These are phyloP conservation scores for Calocera viscosa DNA, from an alignment of 768 basidiomycete genomes.

Conservation along the genomic window DNA sequence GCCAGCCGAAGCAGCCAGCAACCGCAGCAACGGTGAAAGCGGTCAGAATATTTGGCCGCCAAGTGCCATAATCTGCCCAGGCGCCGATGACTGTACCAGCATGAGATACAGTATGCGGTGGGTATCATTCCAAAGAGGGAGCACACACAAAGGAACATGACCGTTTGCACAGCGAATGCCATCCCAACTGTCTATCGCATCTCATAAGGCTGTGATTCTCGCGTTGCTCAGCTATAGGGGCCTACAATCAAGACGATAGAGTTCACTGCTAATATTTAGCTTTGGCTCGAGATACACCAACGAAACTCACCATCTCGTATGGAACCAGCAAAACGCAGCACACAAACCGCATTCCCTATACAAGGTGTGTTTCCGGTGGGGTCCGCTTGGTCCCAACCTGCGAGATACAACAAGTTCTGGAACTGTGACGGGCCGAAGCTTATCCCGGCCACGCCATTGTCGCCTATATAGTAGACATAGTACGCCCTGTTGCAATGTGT, in stretches of 20 bases:
- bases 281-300: too few species aligned
- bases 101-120: background rate
- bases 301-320: constrained; percentile 45
- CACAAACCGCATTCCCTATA: constrained; percentile 39
- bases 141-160: constrained; percentile 30
- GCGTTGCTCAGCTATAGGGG: background rate
- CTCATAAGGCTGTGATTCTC: background rate
- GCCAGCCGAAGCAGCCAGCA: constrained; percentile 63
- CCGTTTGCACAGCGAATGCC: constrained; percentile 64
- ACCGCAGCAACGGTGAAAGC: constrained; percentile 56
- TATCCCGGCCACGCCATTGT: constrained; percentile 21
- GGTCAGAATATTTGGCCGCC: constrained; percentile 71
- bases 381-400: constrained; percentile 56
- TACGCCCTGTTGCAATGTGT: background rate
- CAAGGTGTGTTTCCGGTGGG: constrained; percentile 45
- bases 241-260: constrained; percentile 51
- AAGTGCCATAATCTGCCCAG: constrained; percentile 72
- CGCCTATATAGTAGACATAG: background rate
- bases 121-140: background rate
- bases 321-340: constrained; percentile 51
- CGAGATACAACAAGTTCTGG: constrained; percentile 57
- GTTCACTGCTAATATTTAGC: constrained; percentile 57
- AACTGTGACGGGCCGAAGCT: constrained; percentile 66
- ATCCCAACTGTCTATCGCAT: constrained; percentile 49
- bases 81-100: constrained; percentile 45